Evolutionary conservation across 1,284 basidiomycete genomes (phyloP), one percentile per base, ranked within the genome.

Genomic region (Rhodotorula sp.): DNA sequence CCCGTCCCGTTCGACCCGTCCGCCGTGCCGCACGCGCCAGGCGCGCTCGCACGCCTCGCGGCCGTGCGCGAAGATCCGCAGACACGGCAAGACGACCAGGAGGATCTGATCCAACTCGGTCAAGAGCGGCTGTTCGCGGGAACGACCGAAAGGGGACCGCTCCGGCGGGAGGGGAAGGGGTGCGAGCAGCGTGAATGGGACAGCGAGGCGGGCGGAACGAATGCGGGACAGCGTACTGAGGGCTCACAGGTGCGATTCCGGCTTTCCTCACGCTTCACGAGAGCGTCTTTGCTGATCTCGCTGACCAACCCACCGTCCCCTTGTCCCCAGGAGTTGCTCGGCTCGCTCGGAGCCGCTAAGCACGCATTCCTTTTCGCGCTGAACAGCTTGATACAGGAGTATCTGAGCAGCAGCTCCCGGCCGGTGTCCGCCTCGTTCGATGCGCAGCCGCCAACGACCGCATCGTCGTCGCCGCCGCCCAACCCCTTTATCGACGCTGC

Each of bases 311-410:
- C 32, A 7, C 34, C 7, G 32, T 55, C 32, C 37, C 25, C 34
- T 48, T 7, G 29, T 17, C n/a, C 27, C n/a, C 56, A 76, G 66
- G 70, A 74, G n/a, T 27, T 72, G 19, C 29, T 69, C n/a, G 66
- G 68, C 8, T 68, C 68, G 1, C 59, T 76, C 22, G 54, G 58
- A 0, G 70, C 69, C 10, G 75, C 75, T 3, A 61, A 64, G 50
- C 70, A 70, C n/a, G 75, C 72, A 5, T 76, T 76, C 60, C 59
- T 72, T 8, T 69, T 69, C 15, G 72, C 75, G 6, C 64, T 76
- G n/a, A 34, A 61, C 44, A 60, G 70, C 21, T 57, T 76, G 12
- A 19, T 76, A 17, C 65, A 67, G 10, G 63, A 67, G 32, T 64
- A 46, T 41, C 44, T 72, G n/a, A 27, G 54, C 21, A 22, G 19